A percentile compares a stretch with the other conserved stretches of the same genome.
Conservation (phyloP, 2,329 filamentous ascomycete species). For the Pseudogymnoascus sp. region DNA sequence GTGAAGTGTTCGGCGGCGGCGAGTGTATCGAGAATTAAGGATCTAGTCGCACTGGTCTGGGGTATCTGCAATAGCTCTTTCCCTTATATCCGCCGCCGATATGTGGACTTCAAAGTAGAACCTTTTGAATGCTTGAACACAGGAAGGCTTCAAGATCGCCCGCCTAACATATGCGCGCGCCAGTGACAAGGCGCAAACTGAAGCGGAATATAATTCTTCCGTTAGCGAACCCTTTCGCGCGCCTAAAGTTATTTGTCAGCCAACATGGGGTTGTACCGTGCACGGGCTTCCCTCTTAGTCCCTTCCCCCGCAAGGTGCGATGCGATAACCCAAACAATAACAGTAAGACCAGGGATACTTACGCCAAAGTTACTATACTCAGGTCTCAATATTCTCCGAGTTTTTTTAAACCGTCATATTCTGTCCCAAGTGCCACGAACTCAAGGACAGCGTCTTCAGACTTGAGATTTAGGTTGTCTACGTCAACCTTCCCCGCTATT, state of each 20-base stretch:
- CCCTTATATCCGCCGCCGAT: not conserved
- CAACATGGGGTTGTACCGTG: not conserved
- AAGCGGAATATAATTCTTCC: not conserved
- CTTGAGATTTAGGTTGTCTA: slow-evolving; percentile 6
- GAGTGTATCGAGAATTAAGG: not conserved
- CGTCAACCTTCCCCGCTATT: slow-evolving; percentile 12
- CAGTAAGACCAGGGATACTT: slow-evolving; percentile 2
- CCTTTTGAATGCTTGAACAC: not conserved
- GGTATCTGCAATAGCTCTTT: not conserved
- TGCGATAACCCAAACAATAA: slow-evolving; percentile 8
- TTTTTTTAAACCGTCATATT: not conserved
- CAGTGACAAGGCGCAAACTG: not conserved
- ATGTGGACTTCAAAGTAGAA: not conserved
- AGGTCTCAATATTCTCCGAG: slow-evolving; percentile 5
- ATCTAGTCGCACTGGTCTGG: not conserved
- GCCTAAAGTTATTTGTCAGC: not conserved
- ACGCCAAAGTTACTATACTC: not conserved
- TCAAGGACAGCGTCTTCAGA: slow-evolving; percentile 12
- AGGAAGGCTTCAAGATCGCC: not conserved
- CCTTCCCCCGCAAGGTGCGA: slow-evolving; percentile 5
- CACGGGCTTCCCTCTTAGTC: not conserved
- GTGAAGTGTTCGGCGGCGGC: not conserved
- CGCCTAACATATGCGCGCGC: not conserved
- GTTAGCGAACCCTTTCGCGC: not conserved
- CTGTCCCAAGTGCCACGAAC: slow-evolving; percentile 6